Conservation (phyloP, 2,329 filamentous ascomycete species). For the Grosmannia serpens region DNA sequence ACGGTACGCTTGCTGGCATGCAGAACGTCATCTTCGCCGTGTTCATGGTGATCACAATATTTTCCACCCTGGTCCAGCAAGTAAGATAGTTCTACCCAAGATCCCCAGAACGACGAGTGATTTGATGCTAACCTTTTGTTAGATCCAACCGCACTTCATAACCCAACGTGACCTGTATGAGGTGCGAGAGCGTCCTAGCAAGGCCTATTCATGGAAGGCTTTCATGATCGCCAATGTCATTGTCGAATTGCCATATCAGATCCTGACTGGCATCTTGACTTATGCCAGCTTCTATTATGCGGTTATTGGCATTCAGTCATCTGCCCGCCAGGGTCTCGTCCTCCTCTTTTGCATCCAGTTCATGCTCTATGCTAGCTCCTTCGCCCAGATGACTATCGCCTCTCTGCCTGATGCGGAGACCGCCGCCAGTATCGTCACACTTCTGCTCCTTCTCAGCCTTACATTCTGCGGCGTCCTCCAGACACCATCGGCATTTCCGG, state of each 20-base stretch:
- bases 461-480: constrained; percentile 53
- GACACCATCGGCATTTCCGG: constrained; percentile 43
- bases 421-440: constrained; percentile 48
- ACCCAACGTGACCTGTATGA: constrained; percentile 75
- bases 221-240: constrained; percentile 75
- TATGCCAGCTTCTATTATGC: constrained; percentile 71
- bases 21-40: constrained; percentile 79
- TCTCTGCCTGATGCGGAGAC: constrained; percentile 57
- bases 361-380: constrained; percentile 59
- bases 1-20: constrained; percentile 61
- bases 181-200: constrained; percentile 70
- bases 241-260: constrained; percentile 81
- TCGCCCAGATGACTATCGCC: constrained; percentile 62
- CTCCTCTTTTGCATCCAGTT: constrained; percentile 54
- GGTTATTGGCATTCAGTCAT: constrained; percentile 37
- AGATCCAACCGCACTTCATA: constrained; percentile 58
- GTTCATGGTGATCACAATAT: constrained; percentile 73
- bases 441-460: constrained; percentile 45
- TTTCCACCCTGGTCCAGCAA: constrained; percentile 65
- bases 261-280: constrained; percentile 53
- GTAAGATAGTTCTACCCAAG: constrained; percentile 40
- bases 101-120: not conserved
- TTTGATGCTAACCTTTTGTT: not conserved
- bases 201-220: constrained; percentile 74
- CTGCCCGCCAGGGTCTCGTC: constrained; percentile 50